phyloP scores from a whole-genome alignment of 257 asterid genomes.

The Gardenia jasminoides region DNA sequence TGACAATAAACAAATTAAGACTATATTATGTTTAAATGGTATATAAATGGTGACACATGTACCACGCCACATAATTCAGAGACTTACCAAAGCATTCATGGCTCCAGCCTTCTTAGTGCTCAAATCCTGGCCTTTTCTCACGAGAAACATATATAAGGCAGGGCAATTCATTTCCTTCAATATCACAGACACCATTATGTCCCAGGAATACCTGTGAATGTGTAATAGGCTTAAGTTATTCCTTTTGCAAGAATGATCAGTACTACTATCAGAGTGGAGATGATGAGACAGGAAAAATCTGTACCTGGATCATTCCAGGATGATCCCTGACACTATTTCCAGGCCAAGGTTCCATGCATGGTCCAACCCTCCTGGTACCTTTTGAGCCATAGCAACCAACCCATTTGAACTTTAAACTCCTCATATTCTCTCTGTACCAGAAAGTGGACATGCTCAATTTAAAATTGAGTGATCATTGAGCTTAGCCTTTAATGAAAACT shows the following conservation, averaged over 20 bases:
- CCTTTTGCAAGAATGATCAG: neutral
- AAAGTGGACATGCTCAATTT: neutral
- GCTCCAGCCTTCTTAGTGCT: constrained; percentile 99
- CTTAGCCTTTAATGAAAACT: neutral
- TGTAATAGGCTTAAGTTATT: constrained; percentile 10
- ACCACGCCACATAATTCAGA: neutral
- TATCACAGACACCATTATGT: constrained; percentile 74
- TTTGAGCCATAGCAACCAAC: constrained; percentile 80
- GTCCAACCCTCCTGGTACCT: constrained; percentile 99
- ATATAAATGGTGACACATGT: neutral
- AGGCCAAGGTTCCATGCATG: constrained; percentile 99
- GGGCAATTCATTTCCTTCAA: constrained; percentile 88
- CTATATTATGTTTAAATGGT: neutral
- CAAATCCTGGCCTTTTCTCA: constrained; percentile 95
- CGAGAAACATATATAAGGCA: constrained; percentile 94
- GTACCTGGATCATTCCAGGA: constrained; percentile 99
- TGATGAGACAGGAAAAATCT: neutral
- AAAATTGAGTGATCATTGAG: neutral
- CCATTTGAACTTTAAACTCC: constrained; percentile 84
- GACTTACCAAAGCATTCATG: constrained; percentile 87
- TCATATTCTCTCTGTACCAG: constrained; percentile 83
- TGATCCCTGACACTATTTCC: constrained; percentile 97
- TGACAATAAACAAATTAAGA: constrained; percentile 4
- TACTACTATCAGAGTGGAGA: neutral
- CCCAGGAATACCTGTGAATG: constrained; percentile 84